These are phyloP conservation scores for Clohesyomyces aquaticus DNA, from an alignment of 495 filamentous ascomycete genomes.

Conservation along the genomic window DNA sequence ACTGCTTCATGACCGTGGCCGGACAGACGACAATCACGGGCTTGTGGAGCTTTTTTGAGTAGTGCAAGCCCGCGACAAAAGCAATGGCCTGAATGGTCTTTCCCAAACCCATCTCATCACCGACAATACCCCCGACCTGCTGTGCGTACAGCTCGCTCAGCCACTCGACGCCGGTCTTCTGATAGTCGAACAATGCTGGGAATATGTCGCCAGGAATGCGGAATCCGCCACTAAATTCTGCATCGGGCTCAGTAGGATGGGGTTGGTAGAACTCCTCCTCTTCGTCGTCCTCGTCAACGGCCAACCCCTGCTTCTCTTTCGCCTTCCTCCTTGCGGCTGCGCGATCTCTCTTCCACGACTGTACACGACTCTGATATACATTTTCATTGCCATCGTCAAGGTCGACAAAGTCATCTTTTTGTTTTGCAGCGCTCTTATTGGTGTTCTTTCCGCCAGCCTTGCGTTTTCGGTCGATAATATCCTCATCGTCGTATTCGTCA, in stretches of 20 bases:
- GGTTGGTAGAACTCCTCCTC: slow-evolving; percentile 81
- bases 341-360: slow-evolving; percentile 72
- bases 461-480: slow-evolving; percentile 34
- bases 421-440: slow-evolving; percentile 46
- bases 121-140: slow-evolving; percentile 89
- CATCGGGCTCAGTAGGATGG: slow-evolving; percentile 76
- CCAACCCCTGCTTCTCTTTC: slow-evolving; percentile 22
- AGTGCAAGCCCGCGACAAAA: slow-evolving; percentile 86
- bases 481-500: slow-evolving; percentile 53
- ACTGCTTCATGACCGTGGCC: slow-evolving; percentile 91
- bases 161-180: slow-evolving; percentile 95
- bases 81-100: slow-evolving; percentile 96
- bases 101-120: slow-evolving; percentile 97
- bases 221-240: slow-evolving; percentile 72
- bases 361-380: slow-evolving; percentile 76
- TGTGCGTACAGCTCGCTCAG: slow-evolving; percentile 90
- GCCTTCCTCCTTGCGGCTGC: slow-evolving; percentile 64
- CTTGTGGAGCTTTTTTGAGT: slow-evolving; percentile 79
- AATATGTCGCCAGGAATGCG: slow-evolving; percentile 89
- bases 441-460: slow-evolving; percentile 47
- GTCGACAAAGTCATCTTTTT: slow-evolving; percentile 68
- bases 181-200: slow-evolving; percentile 89
- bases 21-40: slow-evolving; percentile 89
- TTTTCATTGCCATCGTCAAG: slow-evolving; percentile 92
- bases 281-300: slow-evolving; percentile 38